Conservation (phyloP, 2,329 filamentous ascomycete species). For the Cryphonectria parasitica region DNA sequence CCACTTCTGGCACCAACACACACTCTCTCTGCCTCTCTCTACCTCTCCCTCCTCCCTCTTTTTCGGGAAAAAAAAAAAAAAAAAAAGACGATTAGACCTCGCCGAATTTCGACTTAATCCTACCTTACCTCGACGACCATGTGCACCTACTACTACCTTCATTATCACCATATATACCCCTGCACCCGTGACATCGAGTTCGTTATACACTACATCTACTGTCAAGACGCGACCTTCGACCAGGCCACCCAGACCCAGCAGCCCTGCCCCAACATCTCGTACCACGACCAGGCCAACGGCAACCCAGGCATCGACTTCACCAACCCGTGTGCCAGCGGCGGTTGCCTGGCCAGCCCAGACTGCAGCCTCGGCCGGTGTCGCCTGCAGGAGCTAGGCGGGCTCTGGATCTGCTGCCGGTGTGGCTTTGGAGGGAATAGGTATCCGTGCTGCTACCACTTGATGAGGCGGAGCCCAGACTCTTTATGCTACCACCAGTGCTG, state of each 20-base stretch:
- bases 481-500: conserved; percentile 59
- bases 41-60: no score
- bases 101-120: no score
- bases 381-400: conserved; percentile 51
- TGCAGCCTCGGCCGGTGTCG: conserved; percentile 55
- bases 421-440: conserved; percentile 49
- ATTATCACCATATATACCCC: conserved; percentile 54
- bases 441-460: conserved; percentile 50
- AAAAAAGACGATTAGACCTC: no score
- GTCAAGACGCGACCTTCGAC: conserved; percentile 41
- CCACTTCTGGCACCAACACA: no score
- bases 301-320: conserved; percentile 39
- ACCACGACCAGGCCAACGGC: conserved; percentile 37
- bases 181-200: conserved; percentile 48
- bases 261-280: conserved; percentile 38
- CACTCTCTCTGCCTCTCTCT: no score
- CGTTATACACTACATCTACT: conserved; percentile 50
- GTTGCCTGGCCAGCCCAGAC: conserved; percentile 49
- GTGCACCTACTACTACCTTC: conserved; percentile 56
- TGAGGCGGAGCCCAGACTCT: conserved; percentile 51
- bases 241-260: conserved; percentile 34
- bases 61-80: no score
- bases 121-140: conserved; percentile 38
- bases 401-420: conserved; percentile 57
- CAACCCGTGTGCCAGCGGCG: conserved; percentile 50